A percentile compares a stretch with the other conserved stretches of the same genome.
phyloP scores from a whole-genome alignment of 805 yeast genomes.

The Nakazawaea ishiwadae region DNA sequence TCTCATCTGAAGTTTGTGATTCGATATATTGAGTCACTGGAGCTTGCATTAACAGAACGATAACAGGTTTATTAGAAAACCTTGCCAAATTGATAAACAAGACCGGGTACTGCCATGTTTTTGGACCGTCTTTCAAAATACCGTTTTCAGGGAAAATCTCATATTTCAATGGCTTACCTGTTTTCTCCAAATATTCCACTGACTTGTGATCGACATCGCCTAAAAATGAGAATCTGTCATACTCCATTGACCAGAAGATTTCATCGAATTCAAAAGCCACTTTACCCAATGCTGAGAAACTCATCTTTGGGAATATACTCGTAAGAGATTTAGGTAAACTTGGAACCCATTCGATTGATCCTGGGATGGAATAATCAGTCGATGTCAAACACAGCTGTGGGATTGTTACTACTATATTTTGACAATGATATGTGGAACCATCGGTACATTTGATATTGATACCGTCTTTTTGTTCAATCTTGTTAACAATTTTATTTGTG shows the following conservation, averaged over 20 bases:
- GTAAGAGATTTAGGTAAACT: slow-evolving; percentile 19
- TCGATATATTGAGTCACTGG: slow-evolving; percentile 51
- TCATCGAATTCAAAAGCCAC: slow-evolving; percentile 53
- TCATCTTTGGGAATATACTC: slow-evolving; percentile 35
- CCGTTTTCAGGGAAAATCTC: slow-evolving; percentile 3
- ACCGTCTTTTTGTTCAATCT: slow-evolving; percentile 20
- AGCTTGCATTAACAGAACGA: slow-evolving; percentile 55
- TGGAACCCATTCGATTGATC: slow-evolving; percentile 10
- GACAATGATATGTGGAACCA: slow-evolving; percentile 2
- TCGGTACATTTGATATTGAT: slow-evolving; percentile 13
- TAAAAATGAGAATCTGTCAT: slow-evolving; percentile 35
- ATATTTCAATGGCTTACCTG: neutral
- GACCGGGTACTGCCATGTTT: slow-evolving; percentile 47
- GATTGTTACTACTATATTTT: slow-evolving; percentile 46
- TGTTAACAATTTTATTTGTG: slow-evolving; percentile 20
- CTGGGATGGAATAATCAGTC: slow-evolving; percentile 15
- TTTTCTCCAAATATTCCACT: neutral
- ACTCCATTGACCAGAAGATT: slow-evolving; percentile 48
- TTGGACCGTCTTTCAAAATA: slow-evolving; percentile 19
- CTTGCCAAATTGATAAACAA: slow-evolving; percentile 45
- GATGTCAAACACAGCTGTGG: slow-evolving; percentile 61
- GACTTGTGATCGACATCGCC: slow-evolving; percentile 25
- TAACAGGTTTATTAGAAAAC: slow-evolving; percentile 35
- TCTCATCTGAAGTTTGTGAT: slow-evolving; percentile 30
- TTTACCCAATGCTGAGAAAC: slow-evolving; percentile 59